Evolutionary conservation across 2,329 filamentous ascomycete species (phyloP), one percentile per base, ranked within the genome.

Genomic region (Fusarium avenaceum): DNA sequence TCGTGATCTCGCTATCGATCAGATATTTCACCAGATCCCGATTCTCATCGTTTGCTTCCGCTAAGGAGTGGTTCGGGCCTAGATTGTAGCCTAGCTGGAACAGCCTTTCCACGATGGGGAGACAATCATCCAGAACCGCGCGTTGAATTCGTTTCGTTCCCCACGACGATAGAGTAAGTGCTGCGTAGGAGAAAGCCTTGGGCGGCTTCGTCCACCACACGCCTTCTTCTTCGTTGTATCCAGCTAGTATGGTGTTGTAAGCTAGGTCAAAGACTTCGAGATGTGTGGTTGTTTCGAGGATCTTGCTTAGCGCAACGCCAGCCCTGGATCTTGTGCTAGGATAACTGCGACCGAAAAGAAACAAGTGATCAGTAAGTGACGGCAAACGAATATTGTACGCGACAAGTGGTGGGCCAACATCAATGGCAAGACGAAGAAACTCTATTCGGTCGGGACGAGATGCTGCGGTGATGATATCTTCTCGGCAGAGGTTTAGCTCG

Each of bases 141-240:
- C 54, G 48, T 30, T 54, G 39, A 2, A 57, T 13, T 3, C 54
- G 54, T 44, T 39, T 57, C 11, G 26, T 3, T 6, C 48, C 54
- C 54, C 54, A 57, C 13, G 24, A 24, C 7, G 15, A 2, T 1
- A 57, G 14, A 1, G 19, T 24, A 4, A 45, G 48, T 15, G 35
- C 30, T 13, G 8, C 3, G 2, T 7, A 7, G 3, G 28, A n/a
- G 5, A 30, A 22, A 6, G 13, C 9, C 20, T 2, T 33, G 9
- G 26, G 43, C 26, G 24, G 17, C 26, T 7, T n/a, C 1, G 30
- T 54, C 54, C 54, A 57, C 54, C 54, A 57, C 3, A 45, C 39
- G 0, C 22, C n/a, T 24, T 44, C 48, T 14, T n/a, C 15, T 5
- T 55, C 48, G 15, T 1, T 17, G 1, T 55, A 55, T 2, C 54